Conservation (phyloP, 1,139 yeast genomes). For the Eremothecium cymbalariae region DNA sequence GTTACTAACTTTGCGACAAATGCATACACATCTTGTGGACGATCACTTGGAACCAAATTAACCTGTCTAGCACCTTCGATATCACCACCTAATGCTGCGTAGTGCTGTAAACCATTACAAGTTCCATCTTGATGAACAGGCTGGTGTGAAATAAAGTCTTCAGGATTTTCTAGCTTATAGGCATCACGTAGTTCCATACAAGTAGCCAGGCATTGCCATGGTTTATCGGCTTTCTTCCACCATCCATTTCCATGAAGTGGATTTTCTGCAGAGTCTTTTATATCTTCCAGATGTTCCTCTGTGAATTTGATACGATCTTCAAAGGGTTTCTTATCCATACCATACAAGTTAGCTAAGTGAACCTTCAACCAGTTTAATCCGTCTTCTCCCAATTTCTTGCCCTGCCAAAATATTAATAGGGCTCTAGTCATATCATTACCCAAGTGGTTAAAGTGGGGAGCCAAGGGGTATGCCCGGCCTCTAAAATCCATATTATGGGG, state of each 20-base stretch:
- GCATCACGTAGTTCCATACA: constrained; percentile 78
- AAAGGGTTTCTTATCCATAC: constrained; percentile 76
- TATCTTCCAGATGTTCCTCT: constrained; percentile 56
- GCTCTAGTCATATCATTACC: constrained; percentile 91
- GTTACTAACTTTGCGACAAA: constrained; percentile 71
- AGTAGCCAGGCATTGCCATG: constrained; percentile 90
- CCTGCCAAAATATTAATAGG: constrained; percentile 80
- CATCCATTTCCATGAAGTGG: constrained; percentile 58
- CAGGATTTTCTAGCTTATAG: constrained; percentile 60
- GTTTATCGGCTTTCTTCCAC: constrained; percentile 88
- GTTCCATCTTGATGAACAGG: constrained; percentile 98
- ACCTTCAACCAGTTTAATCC: constrained; percentile 88
- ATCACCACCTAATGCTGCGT: constrained; percentile 97
- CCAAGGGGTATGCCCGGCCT: constrained; percentile 92
- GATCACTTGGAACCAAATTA: constrained; percentile 69
- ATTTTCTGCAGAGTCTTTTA: constrained; percentile 58
- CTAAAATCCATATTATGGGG: constrained; percentile 93
- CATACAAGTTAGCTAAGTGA: constrained; percentile 82
- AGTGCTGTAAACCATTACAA: constrained; percentile 94
- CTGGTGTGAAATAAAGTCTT: constrained; percentile 63
- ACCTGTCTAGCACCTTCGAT: constrained; percentile 91
- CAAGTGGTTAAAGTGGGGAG: constrained; percentile 72
- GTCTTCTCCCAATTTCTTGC: constrained; percentile 60
- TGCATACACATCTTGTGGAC: constrained; percentile 86
- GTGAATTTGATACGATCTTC: constrained; percentile 66